Evolutionary conservation across 2,329 filamentous ascomycete species (phyloP).

Genomic region (Pseudocercospora pini-densiflorae): DNA sequence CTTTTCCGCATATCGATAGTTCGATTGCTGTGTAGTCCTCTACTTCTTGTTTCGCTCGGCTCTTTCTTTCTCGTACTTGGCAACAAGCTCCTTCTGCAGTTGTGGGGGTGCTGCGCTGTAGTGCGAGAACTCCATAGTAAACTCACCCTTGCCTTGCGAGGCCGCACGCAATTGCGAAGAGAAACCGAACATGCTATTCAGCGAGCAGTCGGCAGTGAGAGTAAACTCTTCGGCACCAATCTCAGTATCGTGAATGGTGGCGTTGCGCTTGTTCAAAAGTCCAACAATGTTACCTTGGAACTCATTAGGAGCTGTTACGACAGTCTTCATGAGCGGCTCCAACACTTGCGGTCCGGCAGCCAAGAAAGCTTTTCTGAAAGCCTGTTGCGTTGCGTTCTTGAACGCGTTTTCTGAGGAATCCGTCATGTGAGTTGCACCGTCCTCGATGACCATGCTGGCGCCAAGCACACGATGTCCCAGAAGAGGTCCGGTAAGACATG

Average conservation of each 20-base stretch:
- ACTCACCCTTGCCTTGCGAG: constrained; percentile 98
- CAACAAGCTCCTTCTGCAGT: constrained; percentile 77
- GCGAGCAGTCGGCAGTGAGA: constrained; percentile 84
- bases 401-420: constrained; percentile 98
- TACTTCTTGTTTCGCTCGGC: constrained; percentile 67
- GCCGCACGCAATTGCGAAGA: constrained; percentile 87
- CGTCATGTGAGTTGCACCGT: constrained; percentile 95
- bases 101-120: constrained; percentile 87
- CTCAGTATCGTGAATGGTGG: constrained; percentile 93
- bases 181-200: constrained; percentile 99
- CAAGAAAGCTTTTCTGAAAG: constrained; percentile 91
- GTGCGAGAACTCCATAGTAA: constrained; percentile 98
- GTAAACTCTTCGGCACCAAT: constrained; percentile 94
- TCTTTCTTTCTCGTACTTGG: constrained; percentile 70
- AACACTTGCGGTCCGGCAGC: constrained; percentile 81
- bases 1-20: too few relatives aligned
- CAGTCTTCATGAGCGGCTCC: constrained; percentile 98
- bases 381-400: constrained; percentile 91
- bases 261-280: constrained; percentile 94
- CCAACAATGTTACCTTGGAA: constrained; percentile 97
- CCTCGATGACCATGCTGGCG: constrained; percentile 87
- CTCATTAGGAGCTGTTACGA: constrained; percentile 92
- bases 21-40: not conserved
- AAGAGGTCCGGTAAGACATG: constrained; percentile 84
- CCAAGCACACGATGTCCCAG: constrained; percentile 93